Percentiles rank a stretch among this genome's conserved stretches.
Conservation (phyloP, 345 rosid genomes). For the Populus pruinosa region DNA sequence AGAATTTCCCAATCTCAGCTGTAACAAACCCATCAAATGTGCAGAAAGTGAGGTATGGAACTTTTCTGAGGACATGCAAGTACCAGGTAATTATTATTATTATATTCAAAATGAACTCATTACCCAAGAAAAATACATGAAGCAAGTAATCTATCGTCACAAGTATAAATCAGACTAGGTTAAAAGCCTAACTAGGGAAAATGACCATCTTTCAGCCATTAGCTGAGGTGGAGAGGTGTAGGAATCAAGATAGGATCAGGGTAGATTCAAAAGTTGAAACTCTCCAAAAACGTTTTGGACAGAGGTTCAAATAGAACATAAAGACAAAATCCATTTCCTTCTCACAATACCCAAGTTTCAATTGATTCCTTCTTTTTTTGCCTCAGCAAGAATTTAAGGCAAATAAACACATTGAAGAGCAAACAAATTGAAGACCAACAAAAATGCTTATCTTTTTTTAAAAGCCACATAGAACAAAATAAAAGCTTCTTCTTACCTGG, state of each 20-base stretch:
- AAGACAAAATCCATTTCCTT: not conserved
- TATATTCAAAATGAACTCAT: not conserved
- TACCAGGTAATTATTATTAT: not conserved
- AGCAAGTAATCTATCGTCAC: too few species aligned
- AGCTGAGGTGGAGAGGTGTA: too few species aligned
- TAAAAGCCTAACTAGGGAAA: too few species aligned
- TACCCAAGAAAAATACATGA: too few species aligned
- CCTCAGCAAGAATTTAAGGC: not conserved
- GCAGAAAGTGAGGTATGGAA: not conserved
- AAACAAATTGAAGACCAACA: not conserved
- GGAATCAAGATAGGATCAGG: too few species aligned
- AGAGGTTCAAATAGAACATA: not conserved
- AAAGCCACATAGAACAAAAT: constrained; percentile 4
- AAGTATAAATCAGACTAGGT: too few species aligned
- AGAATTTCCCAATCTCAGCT: not conserved
- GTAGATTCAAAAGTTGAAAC: not conserved
- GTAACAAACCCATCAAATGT: not conserved
- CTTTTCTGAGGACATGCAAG: not conserved
- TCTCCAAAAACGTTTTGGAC: not conserved
- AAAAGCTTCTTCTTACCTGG: constrained; percentile 52
- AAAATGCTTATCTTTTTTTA: not conserved
- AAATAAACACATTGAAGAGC: not conserved
- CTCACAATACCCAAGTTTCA: not conserved
- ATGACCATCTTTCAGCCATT: too few species aligned
- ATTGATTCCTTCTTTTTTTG: not conserved